Base-by-base conservation (phyloP, 176 grass and related monocot genomes). In the Aegilops speltoides region DNA sequence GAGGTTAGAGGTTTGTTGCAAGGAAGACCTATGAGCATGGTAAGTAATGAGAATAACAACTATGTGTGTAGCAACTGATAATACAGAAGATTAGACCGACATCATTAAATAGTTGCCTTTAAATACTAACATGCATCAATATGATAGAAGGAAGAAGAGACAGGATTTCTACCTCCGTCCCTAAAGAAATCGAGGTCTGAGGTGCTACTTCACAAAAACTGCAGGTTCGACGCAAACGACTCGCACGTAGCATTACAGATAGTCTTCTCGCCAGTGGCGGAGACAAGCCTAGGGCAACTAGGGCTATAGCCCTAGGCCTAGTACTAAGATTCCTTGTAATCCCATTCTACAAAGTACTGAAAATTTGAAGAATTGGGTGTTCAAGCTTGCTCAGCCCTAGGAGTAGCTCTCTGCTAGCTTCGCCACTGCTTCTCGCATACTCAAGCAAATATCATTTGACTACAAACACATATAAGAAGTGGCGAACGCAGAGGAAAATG, bases 1-100 rank as follows among this genome's bases (percentile, higher is more conserved):
- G 29, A 45, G 62, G 19, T 57, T 48, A 43, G 56, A 14, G 10
- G 15, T 29, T 73, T 64, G 78, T 36, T 87, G 68, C 12, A 23
- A 37, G 85, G 43, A 75, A 48, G 37, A 32, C 28, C 20, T 13
- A 80, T 60, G 14, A 64, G 66, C n/a, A 25, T 85, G 72, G 82
- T 62, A 40, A 38, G 40, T 28, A 59, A 68, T 26, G 22, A 38
- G 5, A 85, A 31, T 57, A 78, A 36, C 29, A 29, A 37, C 41
- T 34, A 50, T 0, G 0, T 71, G 14, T 43, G 24, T 16, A 22
- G 5, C 69, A 79, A 81, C 3, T 50, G 76, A 40, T 64, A 3
- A 79, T 15, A 52, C 43, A 86, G 54, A 86, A 64, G 31, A 74
- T 16, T 65, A 4, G 24, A 9, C 25, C 0, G 32, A 68, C 64